phyloP scores from a whole-genome alignment of 225 moss, liverwort and hornwort genomes.

The Asterella californica region DNA sequence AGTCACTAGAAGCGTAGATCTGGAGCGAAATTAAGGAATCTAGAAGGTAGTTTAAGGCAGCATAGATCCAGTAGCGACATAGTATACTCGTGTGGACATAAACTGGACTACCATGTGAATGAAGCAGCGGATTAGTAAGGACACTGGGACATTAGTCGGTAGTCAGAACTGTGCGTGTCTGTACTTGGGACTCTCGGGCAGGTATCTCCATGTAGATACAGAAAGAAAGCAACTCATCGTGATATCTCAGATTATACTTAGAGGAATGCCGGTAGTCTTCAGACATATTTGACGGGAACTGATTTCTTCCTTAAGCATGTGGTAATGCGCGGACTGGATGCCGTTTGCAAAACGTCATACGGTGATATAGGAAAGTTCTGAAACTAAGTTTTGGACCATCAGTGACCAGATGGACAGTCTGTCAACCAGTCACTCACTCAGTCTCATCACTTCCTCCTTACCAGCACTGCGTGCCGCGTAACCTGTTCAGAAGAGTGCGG shows the following conservation, averaged over 20 bases:
- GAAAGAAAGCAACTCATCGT: background rate
- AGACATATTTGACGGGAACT: no score
- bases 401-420: no score
- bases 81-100: background rate
- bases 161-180: background rate
- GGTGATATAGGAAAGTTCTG: no score
- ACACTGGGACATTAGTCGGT: background rate
- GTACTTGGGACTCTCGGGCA: background rate
- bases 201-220: background rate
- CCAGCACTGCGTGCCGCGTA: no score
- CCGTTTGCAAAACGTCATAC: no score
- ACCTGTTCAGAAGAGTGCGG: no score
- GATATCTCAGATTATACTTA: background rate
- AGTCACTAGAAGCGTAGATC: background rate
- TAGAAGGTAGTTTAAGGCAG: background rate
- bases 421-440: no score
- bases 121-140: background rate
- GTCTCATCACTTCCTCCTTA: no score
- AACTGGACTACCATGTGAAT: background rate
- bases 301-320: no score
- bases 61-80: background rate
- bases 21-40: background rate
- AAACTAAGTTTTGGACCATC: no score
- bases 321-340: no score
- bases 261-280: no score